Conservation (phyloP, 768 basidiomycete species). For the Solioccasus polychromus region DNA sequence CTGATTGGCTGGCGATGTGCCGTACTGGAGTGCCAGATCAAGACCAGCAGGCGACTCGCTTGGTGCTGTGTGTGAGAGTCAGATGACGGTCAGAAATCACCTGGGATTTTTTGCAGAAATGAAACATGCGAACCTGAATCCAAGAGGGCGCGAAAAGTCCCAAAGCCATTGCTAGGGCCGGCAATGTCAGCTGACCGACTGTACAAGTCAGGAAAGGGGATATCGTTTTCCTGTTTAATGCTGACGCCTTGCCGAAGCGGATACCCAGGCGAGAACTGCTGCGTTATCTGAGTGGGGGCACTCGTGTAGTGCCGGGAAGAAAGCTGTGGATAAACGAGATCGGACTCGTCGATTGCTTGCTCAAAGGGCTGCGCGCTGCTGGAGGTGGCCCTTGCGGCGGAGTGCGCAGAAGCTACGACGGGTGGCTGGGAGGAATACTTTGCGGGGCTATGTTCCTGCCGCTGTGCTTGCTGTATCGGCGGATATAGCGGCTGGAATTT, state of each 20-base stretch:
- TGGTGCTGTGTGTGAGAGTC: conserved; percentile 13
- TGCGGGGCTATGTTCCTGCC: conserved; percentile 21
- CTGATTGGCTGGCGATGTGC: conserved; percentile 15
- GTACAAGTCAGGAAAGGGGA: conserved; percentile 26
- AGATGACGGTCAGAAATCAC: conserved; percentile 6
- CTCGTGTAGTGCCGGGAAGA: conserved; percentile 24
- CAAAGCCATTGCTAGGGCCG: conserved; percentile 23
- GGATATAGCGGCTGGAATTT: conserved; percentile 37
- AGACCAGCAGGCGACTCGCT: conserved; percentile 20
- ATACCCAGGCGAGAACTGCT: conserved; percentile 23
- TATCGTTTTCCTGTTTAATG: conserved; percentile 30
- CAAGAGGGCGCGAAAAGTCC: conserved; percentile 18
- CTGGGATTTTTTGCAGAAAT: neutral
- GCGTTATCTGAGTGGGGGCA: conserved; percentile 17
- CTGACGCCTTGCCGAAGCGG: conserved; percentile 18
- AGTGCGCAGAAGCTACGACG: conserved; percentile 7
- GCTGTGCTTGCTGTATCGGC: conserved; percentile 29
- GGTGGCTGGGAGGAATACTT: conserved; percentile 19
- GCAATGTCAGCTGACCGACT: conserved; percentile 20
- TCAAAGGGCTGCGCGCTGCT: conserved; percentile 19
- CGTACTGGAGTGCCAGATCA: conserved; percentile 26
- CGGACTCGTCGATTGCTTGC: conserved; percentile 26
- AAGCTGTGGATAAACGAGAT: conserved; percentile 23
- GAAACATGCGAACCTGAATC: conserved; percentile 28
- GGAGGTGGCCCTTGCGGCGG: conserved; percentile 14